A percentile compares a stretch with the other conserved stretches of the same genome.
Evolutionary conservation across 176 grass and related monocot species (phyloP).

Genomic region (Alloteropsis semialata): DNA sequence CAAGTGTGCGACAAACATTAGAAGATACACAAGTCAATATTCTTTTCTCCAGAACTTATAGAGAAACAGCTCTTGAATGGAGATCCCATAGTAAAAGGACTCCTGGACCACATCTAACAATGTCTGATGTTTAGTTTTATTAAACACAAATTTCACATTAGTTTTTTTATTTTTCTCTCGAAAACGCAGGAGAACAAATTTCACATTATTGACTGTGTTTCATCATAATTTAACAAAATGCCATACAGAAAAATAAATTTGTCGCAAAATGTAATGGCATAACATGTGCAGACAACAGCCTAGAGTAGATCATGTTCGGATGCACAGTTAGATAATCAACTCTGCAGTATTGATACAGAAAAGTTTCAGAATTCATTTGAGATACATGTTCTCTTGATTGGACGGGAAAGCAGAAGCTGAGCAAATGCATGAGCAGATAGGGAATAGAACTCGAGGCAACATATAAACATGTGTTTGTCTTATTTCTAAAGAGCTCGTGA

Average conservation of each 20-base stretch:
- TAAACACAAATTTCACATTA: not conserved
- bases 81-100: not conserved
- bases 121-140: conserved; percentile 3
- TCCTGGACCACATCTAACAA: not conserved
- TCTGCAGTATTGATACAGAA: not conserved
- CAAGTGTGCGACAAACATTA: conserved; percentile 11
- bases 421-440: not conserved
- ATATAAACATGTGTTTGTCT: not conserved
- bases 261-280: not conserved
- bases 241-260: not conserved
- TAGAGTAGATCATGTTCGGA: conserved; percentile 5
- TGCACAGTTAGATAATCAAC: conserved; percentile 1
- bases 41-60: not conserved
- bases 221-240: conserved; percentile 16
- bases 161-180: no score
- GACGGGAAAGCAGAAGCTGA: not conserved
- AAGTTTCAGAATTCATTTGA: conserved; percentile 14
- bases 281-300: conserved; percentile 2
- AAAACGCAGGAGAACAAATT: not conserved
- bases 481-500: not conserved
- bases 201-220: not conserved
- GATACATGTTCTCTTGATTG: conserved; percentile 3
- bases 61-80: not conserved
- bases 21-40: conserved; percentile 1
- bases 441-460: not conserved